Conservation (phyloP, 202 grass and related monocot genomes). For the Saccharum hybrid region DNA sequence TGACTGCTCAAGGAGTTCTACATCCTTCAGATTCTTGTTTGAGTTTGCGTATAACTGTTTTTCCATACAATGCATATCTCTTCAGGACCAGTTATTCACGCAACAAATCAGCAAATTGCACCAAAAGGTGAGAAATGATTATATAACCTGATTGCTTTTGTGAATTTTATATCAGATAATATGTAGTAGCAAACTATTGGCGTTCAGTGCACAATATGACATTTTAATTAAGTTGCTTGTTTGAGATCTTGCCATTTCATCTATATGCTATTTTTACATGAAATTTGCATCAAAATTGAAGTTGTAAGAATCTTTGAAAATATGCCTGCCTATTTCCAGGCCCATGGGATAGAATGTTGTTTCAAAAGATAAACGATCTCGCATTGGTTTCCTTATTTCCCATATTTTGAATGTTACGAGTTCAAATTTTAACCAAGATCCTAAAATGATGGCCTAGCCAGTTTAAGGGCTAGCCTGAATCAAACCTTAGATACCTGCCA, state of each 20-base stretch:
- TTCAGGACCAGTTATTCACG: conserved; percentile 69
- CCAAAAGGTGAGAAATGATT: conserved; percentile 60
- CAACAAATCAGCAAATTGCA: conserved; percentile 68
- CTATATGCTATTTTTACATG: not conserved
- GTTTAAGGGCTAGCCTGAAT: not conserved
- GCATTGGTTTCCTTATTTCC: not conserved
- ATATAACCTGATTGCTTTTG: conserved; percentile 14
- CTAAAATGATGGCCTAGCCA: not conserved
- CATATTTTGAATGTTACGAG: not conserved
- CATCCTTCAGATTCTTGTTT: conserved; percentile 26
- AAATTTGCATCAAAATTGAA: not conserved
- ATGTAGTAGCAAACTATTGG: not conserved
- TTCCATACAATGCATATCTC: conserved; percentile 10
- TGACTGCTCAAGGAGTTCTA: not conserved
- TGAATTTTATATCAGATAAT: not conserved
- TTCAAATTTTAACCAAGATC: not conserved
- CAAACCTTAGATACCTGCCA: not conserved
- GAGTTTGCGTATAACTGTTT: not conserved
- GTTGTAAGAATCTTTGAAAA: not conserved
- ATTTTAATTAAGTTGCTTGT: not conserved
- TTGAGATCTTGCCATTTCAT: not conserved
- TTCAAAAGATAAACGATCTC: not conserved
- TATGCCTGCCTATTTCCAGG: not conserved
- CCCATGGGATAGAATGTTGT: not conserved
- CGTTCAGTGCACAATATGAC: not conserved